phyloP scores from a whole-genome alignment of 2,329 filamentous ascomycete genomes.

The Hypoxylon sp. region DNA sequence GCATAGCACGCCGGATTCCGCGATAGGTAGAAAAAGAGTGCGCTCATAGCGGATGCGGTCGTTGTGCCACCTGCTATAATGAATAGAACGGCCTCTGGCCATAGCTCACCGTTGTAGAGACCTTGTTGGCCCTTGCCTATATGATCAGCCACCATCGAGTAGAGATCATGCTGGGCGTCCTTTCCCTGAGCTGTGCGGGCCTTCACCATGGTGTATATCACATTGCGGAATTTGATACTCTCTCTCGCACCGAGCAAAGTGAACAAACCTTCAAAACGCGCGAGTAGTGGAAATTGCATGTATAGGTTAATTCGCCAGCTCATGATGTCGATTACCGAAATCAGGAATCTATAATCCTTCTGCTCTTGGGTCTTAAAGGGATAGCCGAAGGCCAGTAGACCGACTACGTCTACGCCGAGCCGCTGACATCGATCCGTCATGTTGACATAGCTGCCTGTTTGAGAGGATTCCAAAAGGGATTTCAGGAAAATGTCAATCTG shows the following conservation, averaged over 20 bases:
- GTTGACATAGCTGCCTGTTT: conserved; percentile 10
- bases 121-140: conserved; percentile 4
- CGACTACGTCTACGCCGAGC: conserved; percentile 37
- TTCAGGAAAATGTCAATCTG: conserved; percentile 38
- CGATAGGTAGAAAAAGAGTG: conserved; percentile 49
- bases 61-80: conserved; percentile 54
- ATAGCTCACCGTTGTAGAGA: conserved; percentile 28
- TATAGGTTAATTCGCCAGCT: too few species aligned
- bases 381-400: conserved; percentile 37
- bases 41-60: conserved; percentile 39
- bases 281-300: too few species aligned
- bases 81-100: conserved; percentile 39
- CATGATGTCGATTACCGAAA: too few species aligned
- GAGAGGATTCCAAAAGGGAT: conserved; percentile 2
- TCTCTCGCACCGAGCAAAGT: not conserved
- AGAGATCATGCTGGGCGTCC: conserved; percentile 61
- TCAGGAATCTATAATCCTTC: too few species aligned
- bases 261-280: not conserved
- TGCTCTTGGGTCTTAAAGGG: conserved; percentile 22
- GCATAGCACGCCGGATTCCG: conserved; percentile 38
- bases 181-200: conserved; percentile 3
- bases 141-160: conserved; percentile 61
- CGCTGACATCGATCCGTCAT: conserved; percentile 29
- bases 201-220: not conserved
- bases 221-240: not conserved